Evolutionary conservation across 164 flowering plant species (phyloP), one percentile per base, ranked within the genome.

Genomic region (Kalanchoe fedtschenkoi): DNA sequence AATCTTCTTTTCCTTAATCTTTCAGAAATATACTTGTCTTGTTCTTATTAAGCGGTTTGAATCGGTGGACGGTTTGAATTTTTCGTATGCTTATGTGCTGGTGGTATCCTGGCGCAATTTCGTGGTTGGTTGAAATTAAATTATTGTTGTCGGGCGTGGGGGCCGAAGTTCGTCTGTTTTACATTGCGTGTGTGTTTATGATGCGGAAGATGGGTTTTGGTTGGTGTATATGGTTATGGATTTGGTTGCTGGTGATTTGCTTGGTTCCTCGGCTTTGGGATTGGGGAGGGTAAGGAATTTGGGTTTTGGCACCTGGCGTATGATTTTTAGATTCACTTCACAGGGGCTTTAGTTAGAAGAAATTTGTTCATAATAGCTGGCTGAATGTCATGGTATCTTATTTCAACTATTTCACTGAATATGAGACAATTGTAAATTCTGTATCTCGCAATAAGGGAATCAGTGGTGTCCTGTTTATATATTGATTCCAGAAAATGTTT

Each of bases 1-100:
- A n/a, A n/a, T 46, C 38, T 42, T 37, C 56, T 65, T 61, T 60
- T 19, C 43, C 44, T 9, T 29, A 44, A 30, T 46, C 63, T 29
- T 35, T 59, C 29, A 8, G 51, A 7, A n/a, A 15, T 43, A n/a
- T 21, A n/a, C 5, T 43, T 43, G 21, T 7, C 51, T 5, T 44
- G 39, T 19, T 6, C 0, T 44, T 44, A 7, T 44, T 44, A 7
- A n/a, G 51, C 24, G 51, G 24, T 19, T 58, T n/a, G n/a, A n/a
- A n/a, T n/a, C n/a, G n/a, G n/a, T n/a, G n/a, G n/a, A n/a, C 53
- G 28, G 28, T 61, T 26, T 61, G 21, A 41, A 11, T 42, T 4
- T 24, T 37, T 15, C 1, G 15, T 61, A 19, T 15, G n/a, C n/a
- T n/a, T n/a, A n/a, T n/a, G n/a, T n/a, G n/a, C n/a, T 38, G 29